Conservation (phyloP, 495 filamentous ascomycete species). For the Penicillium ochrochloron region DNA sequence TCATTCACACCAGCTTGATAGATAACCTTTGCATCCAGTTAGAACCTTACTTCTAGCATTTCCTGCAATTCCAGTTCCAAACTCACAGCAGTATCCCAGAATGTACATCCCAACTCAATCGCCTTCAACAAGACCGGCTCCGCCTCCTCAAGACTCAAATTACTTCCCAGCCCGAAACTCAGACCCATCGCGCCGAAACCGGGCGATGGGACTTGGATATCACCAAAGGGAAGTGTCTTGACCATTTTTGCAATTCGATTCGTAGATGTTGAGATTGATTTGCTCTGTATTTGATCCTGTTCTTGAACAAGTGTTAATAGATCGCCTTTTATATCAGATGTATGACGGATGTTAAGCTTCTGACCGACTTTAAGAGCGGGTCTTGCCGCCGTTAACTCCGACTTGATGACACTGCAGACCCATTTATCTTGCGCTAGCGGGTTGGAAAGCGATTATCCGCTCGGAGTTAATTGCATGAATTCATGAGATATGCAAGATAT, state of each 20-base stretch:
- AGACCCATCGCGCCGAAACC: slow-evolving; percentile 55
- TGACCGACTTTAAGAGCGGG: not conserved
- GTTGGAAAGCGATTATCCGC: not conserved
- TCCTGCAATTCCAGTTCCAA: not conserved
- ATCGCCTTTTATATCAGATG: not conserved
- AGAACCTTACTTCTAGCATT: not conserved
- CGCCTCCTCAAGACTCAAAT: slow-evolving; percentile 49
- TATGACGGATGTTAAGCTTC: not conserved
- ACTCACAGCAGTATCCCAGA: slow-evolving; percentile 57
- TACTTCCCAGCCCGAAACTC: slow-evolving; percentile 46
- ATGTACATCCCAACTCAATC: slow-evolving; percentile 56
- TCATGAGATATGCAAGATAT: no score
- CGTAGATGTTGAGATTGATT: not conserved
- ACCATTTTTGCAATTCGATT: slow-evolving; percentile 39
- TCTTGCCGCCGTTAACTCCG: slow-evolving; percentile 2
- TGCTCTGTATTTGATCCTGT: not conserved
- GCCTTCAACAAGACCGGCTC: slow-evolving; percentile 56
- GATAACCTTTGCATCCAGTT: slow-evolving; percentile 39
- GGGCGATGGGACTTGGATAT: slow-evolving; percentile 45
- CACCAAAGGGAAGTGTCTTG: slow-evolving; percentile 46
- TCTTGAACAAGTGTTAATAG: not conserved
- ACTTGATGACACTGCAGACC: not conserved
- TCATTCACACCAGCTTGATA: slow-evolving; percentile 55
- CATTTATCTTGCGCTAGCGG: not conserved
- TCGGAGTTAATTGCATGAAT: not conserved